Evolutionary conservation across 2,329 filamentous ascomycete genomes (phyloP), one percentile per base, ranked within the genome.

Genomic region (Apiospora hydei): DNA sequence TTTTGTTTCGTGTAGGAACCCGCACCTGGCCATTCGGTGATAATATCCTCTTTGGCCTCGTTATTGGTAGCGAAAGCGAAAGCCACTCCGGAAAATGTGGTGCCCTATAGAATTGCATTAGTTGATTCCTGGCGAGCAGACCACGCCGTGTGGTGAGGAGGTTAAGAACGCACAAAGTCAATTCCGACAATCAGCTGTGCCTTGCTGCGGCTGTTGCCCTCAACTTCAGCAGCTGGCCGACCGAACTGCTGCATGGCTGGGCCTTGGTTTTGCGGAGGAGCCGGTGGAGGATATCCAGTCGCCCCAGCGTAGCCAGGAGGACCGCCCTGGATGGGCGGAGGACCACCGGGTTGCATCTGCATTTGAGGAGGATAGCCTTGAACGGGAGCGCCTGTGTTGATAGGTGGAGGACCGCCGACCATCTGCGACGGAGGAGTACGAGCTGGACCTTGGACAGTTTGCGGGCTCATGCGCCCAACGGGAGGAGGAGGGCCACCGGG

Each of bases 1-100:
- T 99, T 99, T 85, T 99, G 96, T 85, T 98, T 98, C 69, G 96
- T 98, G 82, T 98, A 96, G 71, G 96, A 98, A 77, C 96, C 96
- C 3, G 44, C 69, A 69, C 71, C 71, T 38, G 71, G 71, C 71
- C 71, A 72, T 41, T 72, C 71, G 24, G 70, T 53, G 34, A 72
- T 64, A 30, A 68, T 69, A 41, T 69, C 38, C n/a, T 41, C 53
- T 69, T 64, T 44, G 71, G 49, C 53, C 49, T 72, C 69, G 69
- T 72, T 67, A 24, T 69, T 43, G 49, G 71, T 71, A 43, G 38
- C 46, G 26, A 72, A 72, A 26, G 69, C 64, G 57, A 70, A 71
- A 44, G 69, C 71, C 13, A 70, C 69, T 4, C 71, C 71, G 8
- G 69, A 72, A 16, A 64, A 70, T 13, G 69, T 70, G 30, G 69